Evolutionary conservation across 2,329 filamentous ascomycete genomes (phyloP), one percentile per base, ranked within the genome.

Genomic region (Calonectria hawksworthii): DNA sequence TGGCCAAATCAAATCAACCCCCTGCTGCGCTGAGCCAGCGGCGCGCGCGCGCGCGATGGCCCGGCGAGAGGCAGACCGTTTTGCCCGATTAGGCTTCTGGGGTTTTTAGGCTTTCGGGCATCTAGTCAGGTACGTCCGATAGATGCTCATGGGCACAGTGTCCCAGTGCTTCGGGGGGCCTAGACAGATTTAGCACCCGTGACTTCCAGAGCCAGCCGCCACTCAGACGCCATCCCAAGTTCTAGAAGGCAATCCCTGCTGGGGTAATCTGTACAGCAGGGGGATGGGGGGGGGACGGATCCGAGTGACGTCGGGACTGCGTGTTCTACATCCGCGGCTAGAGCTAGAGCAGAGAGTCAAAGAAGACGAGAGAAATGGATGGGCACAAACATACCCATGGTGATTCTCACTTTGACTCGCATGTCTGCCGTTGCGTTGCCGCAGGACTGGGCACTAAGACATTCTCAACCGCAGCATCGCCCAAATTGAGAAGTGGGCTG

Each of bases 221-320:
- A 21, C 51, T 30, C n/a, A 59, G 10, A 61, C 56, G 56, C 56
- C 56, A 26, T 38, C 30, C 32, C 56, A 26, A 36, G 34, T 61
- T 61, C 56, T 34, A 61, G 34, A 61, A 61, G 21, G 38, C 34
- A 10, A 61, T 38, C 56, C 56, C 32, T 61, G n/a, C 56, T 21
- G 41, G 41, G 41, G 38, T 41, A 41, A 41, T 41, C 41, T 47
- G 41, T 2, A 47, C 34, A 3, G 30, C 8, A 32, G 30, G 30
- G 30, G 8, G n/a, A n/a, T n/a, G 30, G 30, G 30, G 30, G 30
- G 30, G 41, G 44, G n/a, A 18, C n/a, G 44, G 4, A 23, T 10
- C 56, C 56, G 51, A 73, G 71, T 73, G 66, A 73, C 71, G 71
- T 68, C 71, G 71, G 71, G 50, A 73, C 34, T 68, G 71, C 56